Evolutionary conservation across 164 flowering plant genomes (phyloP), one percentile per base, ranked within the genome.

Genomic region (Tinospora cordifolia): DNA sequence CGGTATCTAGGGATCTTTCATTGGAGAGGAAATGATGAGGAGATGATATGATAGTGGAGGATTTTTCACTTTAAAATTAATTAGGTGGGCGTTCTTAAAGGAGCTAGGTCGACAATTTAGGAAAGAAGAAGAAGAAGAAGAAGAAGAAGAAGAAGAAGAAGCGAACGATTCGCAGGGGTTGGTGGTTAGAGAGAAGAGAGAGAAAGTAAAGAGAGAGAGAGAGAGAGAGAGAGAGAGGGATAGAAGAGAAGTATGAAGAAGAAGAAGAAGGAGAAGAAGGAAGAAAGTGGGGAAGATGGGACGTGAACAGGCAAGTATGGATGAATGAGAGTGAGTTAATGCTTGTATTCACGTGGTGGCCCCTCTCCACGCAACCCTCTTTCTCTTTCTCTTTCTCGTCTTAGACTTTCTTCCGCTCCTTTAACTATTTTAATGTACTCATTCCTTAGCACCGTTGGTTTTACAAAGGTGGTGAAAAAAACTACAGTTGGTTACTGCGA

Each of bases 261-360:
- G 58, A 25, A 40, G 63, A 12, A 62, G 58, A 51, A 54, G 60
- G 8, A 62, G 58, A 51, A 54, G 60, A 21, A 2, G 58, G 2
- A 2, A 17, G 13, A 69, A 63, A 62, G 25, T 58, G 49, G 71
- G 58, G 57, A 65, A 36, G 74, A 68, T 71, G 71, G 74, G 71
- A 62, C 75, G 58, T 62, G 62, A 68, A 54, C 66, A 62, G 74
- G 41, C 76, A 65, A 46, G 79, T 40, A 41, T 51, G 74, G 64
- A 74, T 68, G 75, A 71, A 25, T 47, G 68, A 67, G 68, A 60
- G 63, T 62, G 74, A 74, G 77, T 66, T 68, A 68, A 68, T 72
- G 75, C 72, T 70, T 64, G 26, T 65, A 63, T 59, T 72, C 81
- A 77, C 78, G 73, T 77, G 84, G 80, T 77, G 80, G 83, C 77